Conservation (phyloP, 1,284 basidiomycete species). For the Papiliotrema terrestris region DNA sequence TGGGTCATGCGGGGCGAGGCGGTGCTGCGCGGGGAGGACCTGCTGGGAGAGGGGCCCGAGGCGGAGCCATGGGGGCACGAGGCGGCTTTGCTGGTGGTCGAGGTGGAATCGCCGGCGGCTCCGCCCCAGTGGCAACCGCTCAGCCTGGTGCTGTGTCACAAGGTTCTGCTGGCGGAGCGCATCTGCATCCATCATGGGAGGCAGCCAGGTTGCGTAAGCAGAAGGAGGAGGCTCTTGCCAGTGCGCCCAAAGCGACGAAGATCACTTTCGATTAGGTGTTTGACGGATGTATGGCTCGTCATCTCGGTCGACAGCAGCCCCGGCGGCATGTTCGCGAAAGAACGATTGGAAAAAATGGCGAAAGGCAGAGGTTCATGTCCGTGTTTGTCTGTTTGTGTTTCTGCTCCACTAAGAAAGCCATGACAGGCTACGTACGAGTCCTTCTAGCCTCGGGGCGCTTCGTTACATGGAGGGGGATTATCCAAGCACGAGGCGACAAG, state of each 20-base stretch:
- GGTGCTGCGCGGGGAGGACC: neutral
- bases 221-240: constrained; percentile 38
- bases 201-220: constrained; percentile 77
- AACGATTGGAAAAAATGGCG: no score
- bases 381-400: no score
- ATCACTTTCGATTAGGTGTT: constrained; percentile 51
- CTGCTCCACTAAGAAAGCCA: no score
- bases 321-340: no score
- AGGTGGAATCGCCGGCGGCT: neutral
- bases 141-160: neutral
- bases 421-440: no score
- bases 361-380: no score
- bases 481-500: no score
- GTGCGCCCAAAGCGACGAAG: constrained; percentile 51
- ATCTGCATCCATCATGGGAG: constrained; percentile 88
- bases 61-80: neutral
- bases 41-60: neutral
- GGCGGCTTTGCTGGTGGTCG: neutral
- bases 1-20: neutral
- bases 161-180: constrained; percentile 18
- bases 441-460: no score
- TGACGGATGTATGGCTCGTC: neutral
- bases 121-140: no score
- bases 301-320: no score
- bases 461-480: no score